Evolutionary conservation across 2,329 filamentous ascomycete genomes (phyloP).

Genomic region (Pseudogymnoascus sp.): DNA sequence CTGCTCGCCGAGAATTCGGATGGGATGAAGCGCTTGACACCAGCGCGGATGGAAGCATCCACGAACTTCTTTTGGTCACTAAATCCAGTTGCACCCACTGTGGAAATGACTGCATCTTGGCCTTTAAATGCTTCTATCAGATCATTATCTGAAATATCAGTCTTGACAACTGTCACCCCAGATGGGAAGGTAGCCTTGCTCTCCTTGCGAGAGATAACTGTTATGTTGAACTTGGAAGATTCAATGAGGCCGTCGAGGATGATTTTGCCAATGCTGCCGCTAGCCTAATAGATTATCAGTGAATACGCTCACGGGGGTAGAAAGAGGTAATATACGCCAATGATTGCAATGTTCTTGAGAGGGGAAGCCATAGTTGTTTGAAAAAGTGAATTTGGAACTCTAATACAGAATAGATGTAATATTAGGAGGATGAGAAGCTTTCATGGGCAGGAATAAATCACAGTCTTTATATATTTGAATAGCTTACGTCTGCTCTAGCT

Average conservation of each 20-base stretch:
- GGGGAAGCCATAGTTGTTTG: too few relatives aligned
- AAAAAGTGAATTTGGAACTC: too few relatives aligned
- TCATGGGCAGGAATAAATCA: too few relatives aligned
- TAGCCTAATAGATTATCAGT: too few relatives aligned
- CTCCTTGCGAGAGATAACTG: slow-evolving; percentile 25
- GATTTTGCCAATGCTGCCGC: slow-evolving; percentile 16
- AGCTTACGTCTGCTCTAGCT: too few relatives aligned
- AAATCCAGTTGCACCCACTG: slow-evolving; percentile 37
- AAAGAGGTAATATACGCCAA: too few relatives aligned
- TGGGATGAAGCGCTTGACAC: slow-evolving; percentile 50
- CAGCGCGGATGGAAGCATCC: slow-evolving; percentile 46
- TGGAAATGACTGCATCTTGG: slow-evolving; percentile 48
- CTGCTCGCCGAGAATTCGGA: slow-evolving; percentile 38
- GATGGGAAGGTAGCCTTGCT: slow-evolving; percentile 19
- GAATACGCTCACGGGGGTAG: too few relatives aligned
- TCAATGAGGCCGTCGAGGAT: slow-evolving; percentile 22
- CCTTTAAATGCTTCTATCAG: slow-evolving; percentile 35
- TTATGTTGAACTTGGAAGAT: slow-evolving; percentile 20
- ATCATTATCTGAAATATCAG: background rate
- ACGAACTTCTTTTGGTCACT: slow-evolving; percentile 41
- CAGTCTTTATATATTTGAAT: too few relatives aligned
- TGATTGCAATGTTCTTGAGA: too few relatives aligned
- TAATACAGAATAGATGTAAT: too few relatives aligned
- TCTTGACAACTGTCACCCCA: slow-evolving; percentile 14
- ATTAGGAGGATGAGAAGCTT: too few relatives aligned